Evolutionary conservation across 2,329 filamentous ascomycete genomes (phyloP).

Genomic region (Pseudogymnoascus sp.): DNA sequence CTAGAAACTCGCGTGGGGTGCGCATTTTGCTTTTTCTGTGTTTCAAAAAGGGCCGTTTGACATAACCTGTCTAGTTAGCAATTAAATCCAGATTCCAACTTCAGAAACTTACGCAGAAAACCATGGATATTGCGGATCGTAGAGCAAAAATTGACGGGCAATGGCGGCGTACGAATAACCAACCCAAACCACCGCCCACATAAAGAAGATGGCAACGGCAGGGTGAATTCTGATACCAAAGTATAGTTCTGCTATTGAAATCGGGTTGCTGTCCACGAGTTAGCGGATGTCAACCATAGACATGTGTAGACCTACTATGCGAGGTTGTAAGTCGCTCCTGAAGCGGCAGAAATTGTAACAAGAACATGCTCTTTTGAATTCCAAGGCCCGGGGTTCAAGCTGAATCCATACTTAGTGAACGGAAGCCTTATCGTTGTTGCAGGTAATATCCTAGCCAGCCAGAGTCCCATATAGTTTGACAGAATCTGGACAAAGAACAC

Average conservation of each 20-base stretch:
- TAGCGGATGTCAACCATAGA: neutral
- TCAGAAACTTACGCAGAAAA: conserved; percentile 34
- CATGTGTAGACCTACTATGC: conserved; percentile 29
- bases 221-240: conserved; percentile 46
- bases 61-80: conserved; percentile 28
- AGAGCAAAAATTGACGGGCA: conserved; percentile 48
- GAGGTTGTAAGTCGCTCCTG: conserved; percentile 44
- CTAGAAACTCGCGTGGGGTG: conserved; percentile 41
- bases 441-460: conserved; percentile 37
- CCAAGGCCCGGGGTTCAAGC: conserved; percentile 26
- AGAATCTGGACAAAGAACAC: conserved; percentile 54
- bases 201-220: conserved; percentile 50
- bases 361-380: conserved; percentile 27
- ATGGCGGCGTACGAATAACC: conserved; percentile 53
- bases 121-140: conserved; percentile 50
- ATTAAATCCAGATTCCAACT: conserved; percentile 9
- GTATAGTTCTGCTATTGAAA: conserved; percentile 50
- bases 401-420: conserved; percentile 36
- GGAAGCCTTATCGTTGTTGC: conserved; percentile 38
- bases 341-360: conserved; percentile 40
- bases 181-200: conserved; percentile 50
- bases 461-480: conserved; percentile 39
- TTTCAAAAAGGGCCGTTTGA: conserved; percentile 52
- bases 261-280: conserved; percentile 30
- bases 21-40: conserved; percentile 44